These are phyloP conservation scores for Thelonectria rubi DNA, from an alignment of 2,329 filamentous ascomycete genomes.

Conservation along the genomic window DNA sequence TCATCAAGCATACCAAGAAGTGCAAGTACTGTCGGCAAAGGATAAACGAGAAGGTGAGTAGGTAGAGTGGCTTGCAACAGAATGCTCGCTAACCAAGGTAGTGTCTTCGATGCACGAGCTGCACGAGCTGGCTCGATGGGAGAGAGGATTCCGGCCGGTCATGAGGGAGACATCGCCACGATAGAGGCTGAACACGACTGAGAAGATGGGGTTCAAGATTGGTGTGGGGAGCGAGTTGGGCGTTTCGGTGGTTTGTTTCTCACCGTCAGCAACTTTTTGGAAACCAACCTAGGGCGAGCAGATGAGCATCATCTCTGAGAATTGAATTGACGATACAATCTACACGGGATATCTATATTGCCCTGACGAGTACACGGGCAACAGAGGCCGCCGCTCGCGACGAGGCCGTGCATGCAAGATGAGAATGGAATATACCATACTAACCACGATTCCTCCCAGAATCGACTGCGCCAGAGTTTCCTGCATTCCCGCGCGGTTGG, in stretches of 20 bases:
- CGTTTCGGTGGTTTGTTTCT: no score
- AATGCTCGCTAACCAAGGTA: slow-evolving; percentile 34
- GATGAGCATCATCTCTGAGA: no score
- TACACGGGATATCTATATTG: background rate
- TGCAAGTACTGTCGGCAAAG: slow-evolving; percentile 73
- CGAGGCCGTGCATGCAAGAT: slow-evolving; percentile 6
- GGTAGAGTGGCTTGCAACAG: background rate
- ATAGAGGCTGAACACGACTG: background rate
- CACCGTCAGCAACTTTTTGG: background rate
- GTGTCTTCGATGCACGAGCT: slow-evolving; percentile 58
- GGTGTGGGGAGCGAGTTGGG: background rate
- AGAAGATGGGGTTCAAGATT: no score
- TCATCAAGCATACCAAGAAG: slow-evolving; percentile 75
- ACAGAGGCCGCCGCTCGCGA: background rate
- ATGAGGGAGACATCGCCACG: background rate
- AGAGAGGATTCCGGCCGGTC: slow-evolving; percentile 51
- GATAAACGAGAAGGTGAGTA: slow-evolving; percentile 68
- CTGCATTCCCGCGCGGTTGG: background rate
- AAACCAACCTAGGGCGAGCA: background rate
- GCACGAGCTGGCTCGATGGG: slow-evolving; percentile 62
- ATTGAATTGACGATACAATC: background rate
- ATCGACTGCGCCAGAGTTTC: slow-evolving; percentile 5
- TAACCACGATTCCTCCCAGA: slow-evolving; percentile 13
- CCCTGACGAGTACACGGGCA: slow-evolving; percentile 4
- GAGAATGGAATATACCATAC: slow-evolving; percentile 15